phyloP scores from a whole-genome alignment of 352 stramenopile species.

The Phytophthora europaea region DNA sequence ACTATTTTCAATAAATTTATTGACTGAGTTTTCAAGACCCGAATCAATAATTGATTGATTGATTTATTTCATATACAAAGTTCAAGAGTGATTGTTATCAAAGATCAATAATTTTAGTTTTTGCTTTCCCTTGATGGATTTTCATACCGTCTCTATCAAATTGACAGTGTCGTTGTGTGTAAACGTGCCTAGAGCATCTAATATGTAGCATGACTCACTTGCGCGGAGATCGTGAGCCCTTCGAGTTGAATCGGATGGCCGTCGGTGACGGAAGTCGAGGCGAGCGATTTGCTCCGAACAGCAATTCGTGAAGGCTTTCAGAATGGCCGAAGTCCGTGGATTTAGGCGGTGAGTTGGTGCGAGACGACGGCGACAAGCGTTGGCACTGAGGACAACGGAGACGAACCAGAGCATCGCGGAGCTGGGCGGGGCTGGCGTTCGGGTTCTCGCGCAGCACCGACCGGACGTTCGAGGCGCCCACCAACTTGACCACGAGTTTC shows the following conservation, averaged over 20 bases:
- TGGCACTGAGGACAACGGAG: slow-evolving; percentile 23
- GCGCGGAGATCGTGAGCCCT: slow-evolving; percentile 5
- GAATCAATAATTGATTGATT: too few relatives aligned
- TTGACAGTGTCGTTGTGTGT: too few relatives aligned
- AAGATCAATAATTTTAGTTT: too few relatives aligned
- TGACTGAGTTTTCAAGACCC: too few relatives aligned
- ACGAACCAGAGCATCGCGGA: slow-evolving; percentile 21
- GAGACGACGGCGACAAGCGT: slow-evolving; percentile 7
- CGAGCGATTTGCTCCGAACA: slow-evolving; percentile 18
- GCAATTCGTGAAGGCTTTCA: slow-evolving; percentile 26
- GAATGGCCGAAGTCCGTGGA: not conserved
- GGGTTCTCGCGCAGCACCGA: slow-evolving; percentile 28
- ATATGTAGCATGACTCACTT: not conserved
- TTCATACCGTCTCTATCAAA: too few relatives aligned
- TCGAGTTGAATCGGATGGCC: slow-evolving; percentile 24
- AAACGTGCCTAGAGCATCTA: too few relatives aligned
- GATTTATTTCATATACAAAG: too few relatives aligned
- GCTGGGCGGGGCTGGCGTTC: slow-evolving; percentile 25
- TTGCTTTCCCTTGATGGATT: too few relatives aligned
- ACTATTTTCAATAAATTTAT: too few relatives aligned
- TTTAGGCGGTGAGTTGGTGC: slow-evolving; percentile 7
- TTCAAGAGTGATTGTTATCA: too few relatives aligned
- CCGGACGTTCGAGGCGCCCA: slow-evolving; percentile 30
- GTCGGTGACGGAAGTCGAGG: slow-evolving; percentile 18
- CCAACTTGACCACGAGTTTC: slow-evolving; percentile 32